Evolutionary conservation across 2,329 filamentous ascomycete genomes (phyloP).

Genomic region (Ophiostoma quercus): DNA sequence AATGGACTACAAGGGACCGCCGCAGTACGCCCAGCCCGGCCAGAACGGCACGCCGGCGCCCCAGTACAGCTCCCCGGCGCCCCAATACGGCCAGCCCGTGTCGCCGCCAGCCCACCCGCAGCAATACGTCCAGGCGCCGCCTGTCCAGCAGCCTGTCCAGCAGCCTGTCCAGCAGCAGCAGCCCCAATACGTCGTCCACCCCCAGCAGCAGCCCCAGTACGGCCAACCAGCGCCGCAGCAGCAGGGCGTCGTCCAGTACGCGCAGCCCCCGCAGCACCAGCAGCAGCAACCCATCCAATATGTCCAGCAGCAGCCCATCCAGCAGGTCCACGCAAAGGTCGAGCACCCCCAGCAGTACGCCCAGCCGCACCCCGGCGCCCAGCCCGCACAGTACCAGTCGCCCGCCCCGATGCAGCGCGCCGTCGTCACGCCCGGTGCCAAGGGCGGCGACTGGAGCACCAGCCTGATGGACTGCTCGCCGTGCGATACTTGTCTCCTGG

Average conservation of each 20-base stretch:
- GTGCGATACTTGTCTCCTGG: conserved; percentile 38
- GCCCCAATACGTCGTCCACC: conserved; percentile 19
- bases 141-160: conserved; percentile 16
- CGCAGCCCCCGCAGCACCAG: conserved; percentile 24
- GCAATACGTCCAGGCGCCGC: conserved; percentile 8
- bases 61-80: conserved; percentile 10
- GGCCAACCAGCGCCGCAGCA: conserved; percentile 14
- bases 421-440: conserved; percentile 16
- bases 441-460: conserved; percentile 35
- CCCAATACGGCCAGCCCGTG: background rate
- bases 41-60: conserved; percentile 7
- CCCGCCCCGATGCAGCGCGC: conserved; percentile 24
- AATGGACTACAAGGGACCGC: conserved; percentile 30
- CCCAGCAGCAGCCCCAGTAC: conserved; percentile 10
- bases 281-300: conserved; percentile 21
- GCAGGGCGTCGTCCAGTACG: conserved; percentile 15
- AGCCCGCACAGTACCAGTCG: conserved; percentile 20
- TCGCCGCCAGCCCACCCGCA: background rate
- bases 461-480: conserved; percentile 41
- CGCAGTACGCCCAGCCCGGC: conserved; percentile 23
- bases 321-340: background rate
- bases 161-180: conserved; percentile 13
- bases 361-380: conserved; percentile 13
- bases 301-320: background rate
- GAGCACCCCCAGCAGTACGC: background rate